Conservation (phyloP, 1,284 basidiomycete genomes). For the Heterobasidion parviporum region DNA sequence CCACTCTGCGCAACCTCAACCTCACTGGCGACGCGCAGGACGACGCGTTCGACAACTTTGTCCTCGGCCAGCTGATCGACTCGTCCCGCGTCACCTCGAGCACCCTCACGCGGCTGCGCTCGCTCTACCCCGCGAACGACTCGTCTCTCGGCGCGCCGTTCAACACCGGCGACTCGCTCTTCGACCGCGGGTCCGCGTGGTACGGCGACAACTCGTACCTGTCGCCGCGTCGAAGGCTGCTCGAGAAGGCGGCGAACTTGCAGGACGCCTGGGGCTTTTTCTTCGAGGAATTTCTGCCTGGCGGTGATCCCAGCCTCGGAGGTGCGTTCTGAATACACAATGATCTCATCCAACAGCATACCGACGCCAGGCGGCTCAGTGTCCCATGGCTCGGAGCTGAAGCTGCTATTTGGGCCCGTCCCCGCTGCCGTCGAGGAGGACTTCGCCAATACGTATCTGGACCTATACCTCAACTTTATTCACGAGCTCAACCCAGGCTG, state of each 20-base stretch:
- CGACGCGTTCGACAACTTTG: conserved; percentile 33
- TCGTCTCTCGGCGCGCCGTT: conserved; percentile 27
- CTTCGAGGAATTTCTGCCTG: conserved; percentile 45
- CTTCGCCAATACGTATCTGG: conserved; percentile 13
- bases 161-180: conserved; percentile 50
- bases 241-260: conserved; percentile 33
- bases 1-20: conserved; percentile 24
- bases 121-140: conserved; percentile 39
- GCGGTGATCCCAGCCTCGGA: conserved; percentile 30
- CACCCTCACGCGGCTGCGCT: conserved; percentile 27
- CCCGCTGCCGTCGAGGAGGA: conserved; percentile 8
- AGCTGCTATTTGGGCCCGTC: conserved; percentile 14
- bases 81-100: conserved; percentile 9
- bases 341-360: background rate
- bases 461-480: conserved; percentile 17
- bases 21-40: conserved; percentile 28
- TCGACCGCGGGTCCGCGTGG: conserved; percentile 43
- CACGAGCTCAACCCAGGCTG: conserved; percentile 15
- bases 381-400: conserved; percentile 13
- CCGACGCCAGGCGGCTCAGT: conserved; percentile 1
- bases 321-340: conserved; percentile 15
- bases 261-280: conserved; percentile 45
- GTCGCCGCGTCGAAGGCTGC: conserved; percentile 36
- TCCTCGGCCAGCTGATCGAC: conserved; percentile 38
- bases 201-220: conserved; percentile 50